These are phyloP conservation scores for Talaromyces adpressus DNA, from an alignment of 495 filamentous ascomycete genomes.

Conservation along the genomic window DNA sequence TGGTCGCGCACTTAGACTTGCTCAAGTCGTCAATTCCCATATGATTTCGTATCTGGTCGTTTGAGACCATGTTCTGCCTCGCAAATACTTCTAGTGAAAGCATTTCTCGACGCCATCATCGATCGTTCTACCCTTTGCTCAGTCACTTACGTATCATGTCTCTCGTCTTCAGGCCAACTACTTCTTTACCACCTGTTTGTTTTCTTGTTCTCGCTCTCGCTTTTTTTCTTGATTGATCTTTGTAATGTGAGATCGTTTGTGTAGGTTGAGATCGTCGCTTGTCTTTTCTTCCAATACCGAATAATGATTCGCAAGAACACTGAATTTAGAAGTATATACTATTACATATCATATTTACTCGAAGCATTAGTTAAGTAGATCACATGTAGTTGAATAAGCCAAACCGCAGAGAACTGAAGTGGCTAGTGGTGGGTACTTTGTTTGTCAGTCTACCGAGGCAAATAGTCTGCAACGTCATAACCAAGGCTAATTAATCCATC, in stretches of 20 bases:
- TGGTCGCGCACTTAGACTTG: background rate
- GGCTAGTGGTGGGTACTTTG: background rate
- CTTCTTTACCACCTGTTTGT: slow-evolving; percentile 10
- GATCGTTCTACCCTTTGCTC: slow-evolving; percentile 26
- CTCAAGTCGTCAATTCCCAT: background rate
- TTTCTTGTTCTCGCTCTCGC: slow-evolving; percentile 17
- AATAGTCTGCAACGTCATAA: slow-evolving; percentile 7
- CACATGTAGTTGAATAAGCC: background rate
- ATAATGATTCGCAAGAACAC: slow-evolving; percentile 31
- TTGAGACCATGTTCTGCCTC: background rate
- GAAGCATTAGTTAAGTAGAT: background rate
- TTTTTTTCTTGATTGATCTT: slow-evolving; percentile 7
- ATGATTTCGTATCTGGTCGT: background rate
- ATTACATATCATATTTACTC: background rate
- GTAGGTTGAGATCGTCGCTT: slow-evolving; percentile 35
- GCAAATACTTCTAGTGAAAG: background rate
- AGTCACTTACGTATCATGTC: slow-evolving; percentile 13
- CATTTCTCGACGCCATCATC: background rate
- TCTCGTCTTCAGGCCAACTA: slow-evolving; percentile 12
- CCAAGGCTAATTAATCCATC: background rate
- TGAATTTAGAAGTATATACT: slow-evolving; percentile 1
- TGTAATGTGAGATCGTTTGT: slow-evolving; percentile 17
- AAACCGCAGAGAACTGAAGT: background rate
- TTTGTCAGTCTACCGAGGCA: background rate
- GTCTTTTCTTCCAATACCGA: slow-evolving; percentile 30